Evolutionary conservation across 805 yeast species (phyloP).

Genomic region (Teunomyces pallodes): DNA sequence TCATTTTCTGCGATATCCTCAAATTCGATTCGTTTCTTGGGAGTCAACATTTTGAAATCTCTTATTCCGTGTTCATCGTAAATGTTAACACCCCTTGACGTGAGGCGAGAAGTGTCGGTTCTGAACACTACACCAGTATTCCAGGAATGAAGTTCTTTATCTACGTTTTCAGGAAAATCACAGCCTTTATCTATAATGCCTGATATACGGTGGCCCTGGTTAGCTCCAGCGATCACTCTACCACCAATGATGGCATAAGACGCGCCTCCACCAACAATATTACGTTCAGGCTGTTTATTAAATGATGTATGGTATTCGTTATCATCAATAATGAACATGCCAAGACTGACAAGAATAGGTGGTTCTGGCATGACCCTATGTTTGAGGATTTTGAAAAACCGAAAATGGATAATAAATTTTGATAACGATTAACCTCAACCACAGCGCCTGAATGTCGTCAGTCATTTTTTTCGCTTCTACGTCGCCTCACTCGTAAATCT

Average conservation of each 20-base stretch:
- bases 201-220: conserved; percentile 39
- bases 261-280: conserved; percentile 90
- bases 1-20: conserved; percentile 47
- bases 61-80: conserved; percentile 61
- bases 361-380: background rate
- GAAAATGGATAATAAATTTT: background rate
- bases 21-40: conserved; percentile 57
- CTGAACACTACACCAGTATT: conserved; percentile 58
- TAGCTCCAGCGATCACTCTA: conserved; percentile 47
- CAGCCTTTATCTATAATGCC: conserved; percentile 78
- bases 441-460: background rate
- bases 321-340: conserved; percentile 90
- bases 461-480: background rate
- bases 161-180: conserved; percentile 62
- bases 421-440: background rate
- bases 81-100: conserved; percentile 80
- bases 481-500: too few species aligned
- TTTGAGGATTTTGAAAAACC: background rate
- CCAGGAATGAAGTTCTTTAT: conserved; percentile 55
- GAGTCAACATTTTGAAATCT: conserved; percentile 57
- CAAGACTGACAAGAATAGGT: conserved; percentile 57
- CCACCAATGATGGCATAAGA: conserved; percentile 78
- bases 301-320: conserved; percentile 53
- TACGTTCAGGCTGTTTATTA: conserved; percentile 30
- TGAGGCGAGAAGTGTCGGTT: conserved; percentile 48